A percentile compares a stretch with the other conserved stretches of the same genome.
These are phyloP conservation scores for Ceratocystiopsis sp. DNA, from an alignment of 2,329 filamentous ascomycete genomes.

Conservation along the genomic window DNA sequence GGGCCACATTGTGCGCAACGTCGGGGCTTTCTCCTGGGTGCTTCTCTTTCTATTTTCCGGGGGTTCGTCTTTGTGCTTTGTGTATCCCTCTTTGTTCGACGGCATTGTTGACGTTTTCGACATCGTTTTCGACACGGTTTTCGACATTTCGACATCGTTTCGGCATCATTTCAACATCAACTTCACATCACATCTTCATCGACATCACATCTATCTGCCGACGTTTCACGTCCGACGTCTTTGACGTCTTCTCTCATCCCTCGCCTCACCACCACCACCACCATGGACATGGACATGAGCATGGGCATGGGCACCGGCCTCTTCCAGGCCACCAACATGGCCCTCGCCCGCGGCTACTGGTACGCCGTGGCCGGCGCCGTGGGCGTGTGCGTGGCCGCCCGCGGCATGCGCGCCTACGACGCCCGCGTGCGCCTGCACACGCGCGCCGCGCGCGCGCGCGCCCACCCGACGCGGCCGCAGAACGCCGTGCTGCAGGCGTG, in stretches of 20 bases:
- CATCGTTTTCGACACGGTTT: too few relatives aligned
- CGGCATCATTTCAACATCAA: too few relatives aligned
- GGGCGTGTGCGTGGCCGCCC: constrained; percentile 23
- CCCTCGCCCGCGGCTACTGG: constrained; percentile 39
- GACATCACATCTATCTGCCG: too few relatives aligned
- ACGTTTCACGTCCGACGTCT: too few relatives aligned
- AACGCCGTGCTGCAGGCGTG: constrained; percentile 30
- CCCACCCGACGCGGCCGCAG: constrained; percentile 34
- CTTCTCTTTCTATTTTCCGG: too few relatives aligned
- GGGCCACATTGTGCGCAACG: too few relatives aligned
- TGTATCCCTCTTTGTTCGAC: too few relatives aligned
- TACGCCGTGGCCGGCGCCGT: constrained; percentile 36
- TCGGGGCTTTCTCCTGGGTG: too few relatives aligned
- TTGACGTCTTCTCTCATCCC: background rate
- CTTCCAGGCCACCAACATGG: constrained; percentile 29
- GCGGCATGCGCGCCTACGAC: constrained; percentile 26
- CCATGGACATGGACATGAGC: constrained; percentile 10
- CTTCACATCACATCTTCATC: too few relatives aligned
- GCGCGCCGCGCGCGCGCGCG: constrained; percentile 24
- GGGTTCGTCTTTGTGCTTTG: too few relatives aligned
- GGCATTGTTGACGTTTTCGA: too few relatives aligned
- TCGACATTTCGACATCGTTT: too few relatives aligned
- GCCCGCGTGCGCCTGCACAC: constrained; percentile 22
- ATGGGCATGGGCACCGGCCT: constrained; percentile 20
- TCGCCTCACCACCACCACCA: background rate